Evolutionary conservation across 495 filamentous ascomycete species (phyloP).

Genomic region (Tricharina praecox): DNA sequence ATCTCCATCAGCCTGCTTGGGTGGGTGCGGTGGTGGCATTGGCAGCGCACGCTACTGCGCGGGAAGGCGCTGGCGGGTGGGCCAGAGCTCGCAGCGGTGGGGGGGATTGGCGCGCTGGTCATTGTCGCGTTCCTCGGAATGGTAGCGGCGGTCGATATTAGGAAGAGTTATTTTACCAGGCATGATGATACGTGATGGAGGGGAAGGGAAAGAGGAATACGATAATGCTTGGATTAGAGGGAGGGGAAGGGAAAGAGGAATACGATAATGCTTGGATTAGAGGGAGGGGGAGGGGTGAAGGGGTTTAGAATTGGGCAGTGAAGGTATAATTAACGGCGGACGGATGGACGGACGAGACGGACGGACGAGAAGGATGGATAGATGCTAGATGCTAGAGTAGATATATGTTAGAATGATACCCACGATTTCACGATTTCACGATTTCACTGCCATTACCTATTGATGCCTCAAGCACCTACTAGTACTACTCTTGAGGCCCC

Average conservation of each 20-base stretch:
- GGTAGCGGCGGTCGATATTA: not conserved
- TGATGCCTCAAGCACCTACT: too few species aligned
- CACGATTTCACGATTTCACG: too few species aligned
- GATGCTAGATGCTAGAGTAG: too few species aligned
- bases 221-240: too few species aligned
- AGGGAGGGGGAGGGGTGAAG: not conserved
- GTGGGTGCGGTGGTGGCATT: slow-evolving; percentile 48
- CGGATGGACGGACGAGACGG: too few species aligned
- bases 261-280: too few species aligned
- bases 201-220: not conserved
- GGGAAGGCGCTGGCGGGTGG: slow-evolving; percentile 51
- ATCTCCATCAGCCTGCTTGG: slow-evolving; percentile 42
- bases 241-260: not conserved
- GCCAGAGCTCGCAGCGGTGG: slow-evolving; percentile 45
- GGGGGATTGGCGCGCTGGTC: slow-evolving; percentile 28
- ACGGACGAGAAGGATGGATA: too few species aligned
- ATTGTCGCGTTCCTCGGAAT: not conserved
- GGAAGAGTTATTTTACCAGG: not conserved
- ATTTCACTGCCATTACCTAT: too few species aligned
- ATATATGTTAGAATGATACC: too few species aligned
- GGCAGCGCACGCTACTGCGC: slow-evolving; percentile 47
- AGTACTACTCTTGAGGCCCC: too few species aligned
- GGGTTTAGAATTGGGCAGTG: too few species aligned
- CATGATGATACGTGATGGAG: not conserved
- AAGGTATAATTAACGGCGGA: too few species aligned